phyloP scores from a whole-genome alignment of 345 rosid species.

The Gossypium longicalyx region DNA sequence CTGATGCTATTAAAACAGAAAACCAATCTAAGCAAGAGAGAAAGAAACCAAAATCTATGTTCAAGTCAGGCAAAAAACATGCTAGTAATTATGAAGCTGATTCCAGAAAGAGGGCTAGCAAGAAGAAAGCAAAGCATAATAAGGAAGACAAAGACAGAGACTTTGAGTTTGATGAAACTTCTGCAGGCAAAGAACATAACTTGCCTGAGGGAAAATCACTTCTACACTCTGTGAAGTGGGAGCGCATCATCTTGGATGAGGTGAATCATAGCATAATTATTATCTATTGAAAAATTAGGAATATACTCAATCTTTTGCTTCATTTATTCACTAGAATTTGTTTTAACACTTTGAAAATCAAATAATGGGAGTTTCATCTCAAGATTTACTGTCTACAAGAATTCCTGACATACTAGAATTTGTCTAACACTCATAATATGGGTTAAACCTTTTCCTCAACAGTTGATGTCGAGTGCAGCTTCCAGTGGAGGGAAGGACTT shows the following conservation, averaged over 20 bases:
- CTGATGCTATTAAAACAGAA: constrained; percentile 58
- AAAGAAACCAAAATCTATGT: constrained; percentile 39
- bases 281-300: neutral
- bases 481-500: neutral
- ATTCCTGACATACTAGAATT: neutral
- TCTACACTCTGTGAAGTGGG: constrained; percentile 80
- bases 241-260: constrained; percentile 89
- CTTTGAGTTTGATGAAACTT: constrained; percentile 5
- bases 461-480: neutral
- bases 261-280: constrained; percentile 28
- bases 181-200: constrained; percentile 17
- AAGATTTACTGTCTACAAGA: neutral
- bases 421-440: neutral
- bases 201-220: constrained; percentile 41
- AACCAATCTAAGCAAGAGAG: constrained; percentile 82
- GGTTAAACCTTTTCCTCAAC: neutral
- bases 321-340: neutral
- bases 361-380: neutral
- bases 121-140: constrained; percentile 23
- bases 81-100: constrained; percentile 24
- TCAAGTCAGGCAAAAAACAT: constrained; percentile 1
- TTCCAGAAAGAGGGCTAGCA: constrained; percentile 19
- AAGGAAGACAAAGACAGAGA: constrained; percentile 21
- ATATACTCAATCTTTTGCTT: neutral
- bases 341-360: neutral